Base-by-base conservation (phyloP, 1,139 yeast genomes). In the Yamadazyma jaroonii region DNA sequence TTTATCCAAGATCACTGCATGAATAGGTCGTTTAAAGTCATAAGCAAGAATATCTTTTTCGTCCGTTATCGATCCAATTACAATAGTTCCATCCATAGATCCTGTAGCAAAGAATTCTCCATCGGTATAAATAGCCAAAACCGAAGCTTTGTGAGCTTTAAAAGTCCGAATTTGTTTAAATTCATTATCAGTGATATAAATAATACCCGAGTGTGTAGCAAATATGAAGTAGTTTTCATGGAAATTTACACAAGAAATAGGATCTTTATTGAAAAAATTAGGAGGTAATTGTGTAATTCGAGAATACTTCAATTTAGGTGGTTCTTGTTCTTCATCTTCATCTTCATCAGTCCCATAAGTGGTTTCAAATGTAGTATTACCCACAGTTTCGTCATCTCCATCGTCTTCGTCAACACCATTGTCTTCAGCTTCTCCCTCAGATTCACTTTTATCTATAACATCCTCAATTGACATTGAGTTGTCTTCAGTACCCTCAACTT, bases 31-130 rank as follows among this genome's bases (percentile, higher is more conserved):
- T 51, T 85, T 84, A 57, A 89, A 87, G 57, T 89, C 95, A 47
- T 78, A 84, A 2, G 89, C 89, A 0, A 77, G 69, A 3, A 84
- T 77, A 48, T 84, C 94, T 22, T 71, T 65, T 13, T 75, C 78
- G 43, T 84, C 88, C 2, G 48, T 44, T 0, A 85, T 65, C 0
- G 90, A 76, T 0, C 96, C 94, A 9, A 90, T 77, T 0, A 87
- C 89, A 0, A 90, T 84, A 0, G 96, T 85, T 0, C 98, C 97
- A 55, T 92, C 97, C 70, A 90, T 83, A 0, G 97, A 88, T 0
- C 90, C 96, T 0, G 95, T 82, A 0, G 90, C 95, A 47, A 90
- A 78, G 50, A 72, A 80, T 9, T 61, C 59, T 0, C 94, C 95
- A 52, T 88, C 95, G 0, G 85, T 76, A 40, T 81, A 77, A 3